Percentiles rank a stretch among this genome's conserved stretches.
Evolutionary conservation across 169 alveolate species (phyloP).

Genomic region (Plasmodium relictum): DNA sequence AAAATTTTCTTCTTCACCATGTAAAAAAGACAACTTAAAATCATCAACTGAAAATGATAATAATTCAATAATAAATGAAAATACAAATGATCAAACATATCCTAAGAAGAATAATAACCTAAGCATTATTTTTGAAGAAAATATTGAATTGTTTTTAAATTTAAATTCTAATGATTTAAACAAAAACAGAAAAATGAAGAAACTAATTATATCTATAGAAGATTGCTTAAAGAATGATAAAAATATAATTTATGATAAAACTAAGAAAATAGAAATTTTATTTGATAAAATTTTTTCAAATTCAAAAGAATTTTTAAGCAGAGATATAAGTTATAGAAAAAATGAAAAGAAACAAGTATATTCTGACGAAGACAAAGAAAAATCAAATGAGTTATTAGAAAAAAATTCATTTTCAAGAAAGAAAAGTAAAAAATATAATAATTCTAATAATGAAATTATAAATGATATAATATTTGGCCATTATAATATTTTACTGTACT

Average conservation of each 20-base stretch:
- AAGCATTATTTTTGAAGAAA: constrained; percentile 6
- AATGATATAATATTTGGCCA: constrained; percentile 46
- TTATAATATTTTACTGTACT: constrained; percentile 48
- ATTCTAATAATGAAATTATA: constrained; percentile 14
- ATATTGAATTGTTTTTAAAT: constrained; percentile 31
- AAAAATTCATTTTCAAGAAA: neutral
- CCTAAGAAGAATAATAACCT: neutral
- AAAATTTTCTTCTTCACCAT: no score
- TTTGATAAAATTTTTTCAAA: constrained; percentile 39
- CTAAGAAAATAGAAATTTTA: constrained; percentile 9
- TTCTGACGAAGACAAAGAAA: neutral
- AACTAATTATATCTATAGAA: constrained; percentile 30
- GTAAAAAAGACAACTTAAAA: no score
- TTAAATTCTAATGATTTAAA: constrained; percentile 29
- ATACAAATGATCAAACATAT: neutral
- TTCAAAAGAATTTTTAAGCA: constrained; percentile 18
- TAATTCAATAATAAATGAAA: neutral
- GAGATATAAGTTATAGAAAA: constrained; percentile 51
- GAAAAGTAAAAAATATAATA: constrained; percentile 9
- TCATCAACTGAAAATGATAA: no score
- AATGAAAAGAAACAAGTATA: neutral
- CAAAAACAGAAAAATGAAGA: constrained; percentile 52
- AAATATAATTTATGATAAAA: constrained; percentile 20
- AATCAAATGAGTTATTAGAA: neutral
- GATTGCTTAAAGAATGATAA: constrained; percentile 45